A percentile compares a stretch with the other conserved stretches of the same genome.
Evolutionary conservation across 257 asterid species (phyloP).

Genomic region (Scutellaria galericulata): DNA sequence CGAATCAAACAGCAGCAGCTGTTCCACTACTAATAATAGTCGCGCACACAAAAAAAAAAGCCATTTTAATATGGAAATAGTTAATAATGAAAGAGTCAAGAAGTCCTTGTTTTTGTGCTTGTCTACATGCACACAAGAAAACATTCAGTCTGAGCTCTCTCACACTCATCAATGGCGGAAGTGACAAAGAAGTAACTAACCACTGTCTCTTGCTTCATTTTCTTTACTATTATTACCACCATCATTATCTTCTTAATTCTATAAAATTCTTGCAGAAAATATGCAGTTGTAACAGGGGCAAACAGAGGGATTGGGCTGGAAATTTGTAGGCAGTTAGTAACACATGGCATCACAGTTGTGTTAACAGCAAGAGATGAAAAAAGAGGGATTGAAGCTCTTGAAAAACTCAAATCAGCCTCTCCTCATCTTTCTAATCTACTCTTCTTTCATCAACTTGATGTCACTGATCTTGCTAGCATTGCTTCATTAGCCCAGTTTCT

Average conservation of each 20-base stretch:
- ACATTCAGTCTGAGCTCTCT: not conserved
- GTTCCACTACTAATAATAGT: too few relatives aligned
- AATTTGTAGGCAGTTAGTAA: slow-evolving; percentile 58
- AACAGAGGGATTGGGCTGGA: slow-evolving; percentile 68
- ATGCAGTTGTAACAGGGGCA: slow-evolving; percentile 64
- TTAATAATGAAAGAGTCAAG: too few relatives aligned
- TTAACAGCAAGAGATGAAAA: slow-evolving; percentile 59
- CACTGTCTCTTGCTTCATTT: not conserved
- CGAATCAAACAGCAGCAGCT: too few relatives aligned
- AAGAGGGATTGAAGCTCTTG: slow-evolving; percentile 59
- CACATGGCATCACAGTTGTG: slow-evolving; percentile 52
- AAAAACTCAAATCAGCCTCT: slow-evolving; percentile 36
- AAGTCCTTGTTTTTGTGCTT: not conserved
- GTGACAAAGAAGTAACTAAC: not conserved
- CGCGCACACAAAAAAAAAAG: too few relatives aligned
- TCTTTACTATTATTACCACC: not conserved
- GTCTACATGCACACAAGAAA: not conserved
- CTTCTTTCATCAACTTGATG: slow-evolving; percentile 65
- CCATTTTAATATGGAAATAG: not conserved
- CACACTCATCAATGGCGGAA: slow-evolving; percentile 37
- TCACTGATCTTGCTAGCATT: slow-evolving; percentile 40
- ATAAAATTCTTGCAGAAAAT: slow-evolving; percentile 26
- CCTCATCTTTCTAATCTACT: slow-evolving; percentile 34
- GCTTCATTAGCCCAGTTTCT: slow-evolving; percentile 50
- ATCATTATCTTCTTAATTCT: not conserved